Conservation (phyloP, 345 rosid genomes). For the Eucalyptus curtisii region DNA sequence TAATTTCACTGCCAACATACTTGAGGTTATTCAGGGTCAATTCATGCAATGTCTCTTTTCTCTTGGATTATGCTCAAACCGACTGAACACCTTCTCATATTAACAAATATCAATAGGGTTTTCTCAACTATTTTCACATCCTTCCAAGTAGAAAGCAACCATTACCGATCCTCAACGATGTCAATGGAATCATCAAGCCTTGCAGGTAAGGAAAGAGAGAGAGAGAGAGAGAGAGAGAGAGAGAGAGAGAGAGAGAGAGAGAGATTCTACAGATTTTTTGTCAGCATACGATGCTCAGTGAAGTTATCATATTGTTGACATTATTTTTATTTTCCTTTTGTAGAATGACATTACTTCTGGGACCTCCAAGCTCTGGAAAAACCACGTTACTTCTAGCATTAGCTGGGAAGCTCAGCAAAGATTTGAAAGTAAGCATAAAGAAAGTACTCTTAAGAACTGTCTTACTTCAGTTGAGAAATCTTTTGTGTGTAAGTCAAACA, state of each 20-base stretch:
- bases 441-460: background rate
- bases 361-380: conserved; percentile 56
- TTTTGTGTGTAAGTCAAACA: background rate
- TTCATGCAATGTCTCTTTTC: background rate
- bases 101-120: conserved; percentile 10
- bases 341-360: conserved; percentile 51
- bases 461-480: background rate
- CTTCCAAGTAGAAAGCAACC: conserved; percentile 42
- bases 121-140: conserved; percentile 25
- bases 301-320: background rate
- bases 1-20: conserved; percentile 30
- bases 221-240: background rate
- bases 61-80: background rate
- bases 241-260: background rate
- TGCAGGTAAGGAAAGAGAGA: conserved; percentile 1
- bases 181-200: conserved; percentile 55
- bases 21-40: conserved; percentile 18
- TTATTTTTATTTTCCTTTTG: background rate
- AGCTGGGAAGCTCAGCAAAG: conserved; percentile 45
- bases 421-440: conserved; percentile 21
- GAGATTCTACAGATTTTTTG: background rate
- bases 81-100: background rate
- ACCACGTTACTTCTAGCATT: conserved; percentile 40
- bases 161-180: conserved; percentile 25
- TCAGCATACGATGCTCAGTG: background rate